A percentile compares a stretch with the other conserved stretches of the same genome.
Evolutionary conservation across 1,284 basidiomycete species (phyloP).

Genomic region (Ceratobasidium sp.): DNA sequence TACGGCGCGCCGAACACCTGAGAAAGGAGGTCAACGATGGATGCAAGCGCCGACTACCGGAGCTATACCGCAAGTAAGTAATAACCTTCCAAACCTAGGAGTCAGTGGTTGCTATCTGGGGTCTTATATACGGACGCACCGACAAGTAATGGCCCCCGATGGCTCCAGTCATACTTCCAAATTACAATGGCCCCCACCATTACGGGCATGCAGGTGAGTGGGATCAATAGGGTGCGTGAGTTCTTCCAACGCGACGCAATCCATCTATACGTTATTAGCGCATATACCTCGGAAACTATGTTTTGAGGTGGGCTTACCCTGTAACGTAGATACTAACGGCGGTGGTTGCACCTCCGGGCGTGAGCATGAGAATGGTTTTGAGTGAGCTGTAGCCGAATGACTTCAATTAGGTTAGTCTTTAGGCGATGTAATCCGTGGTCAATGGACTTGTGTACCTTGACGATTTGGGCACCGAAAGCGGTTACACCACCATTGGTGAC

Average conservation of each 20-base stretch:
- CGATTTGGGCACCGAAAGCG: slow-evolving; percentile 62
- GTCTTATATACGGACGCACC: slow-evolving; percentile 47
- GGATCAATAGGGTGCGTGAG: slow-evolving; percentile 58
- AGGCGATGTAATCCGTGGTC: neutral
- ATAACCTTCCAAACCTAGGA: slow-evolving; percentile 53
- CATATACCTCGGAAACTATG: neutral
- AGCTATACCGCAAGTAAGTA: slow-evolving; percentile 53
- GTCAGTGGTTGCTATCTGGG: neutral
- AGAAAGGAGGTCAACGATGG: slow-evolving; percentile 20
- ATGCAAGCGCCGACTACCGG: slow-evolving; percentile 21
- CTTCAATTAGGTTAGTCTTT: slow-evolving; percentile 33
- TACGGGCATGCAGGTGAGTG: slow-evolving; percentile 61
- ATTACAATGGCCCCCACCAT: slow-evolving; percentile 61
- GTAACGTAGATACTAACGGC: slow-evolving; percentile 60
- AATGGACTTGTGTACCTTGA: slow-evolving; percentile 51
- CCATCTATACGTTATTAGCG: slow-evolving; percentile 5
- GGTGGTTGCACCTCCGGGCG: slow-evolving; percentile 61
- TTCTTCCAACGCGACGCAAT: slow-evolving; percentile 55
- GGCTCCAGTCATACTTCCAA: slow-evolving; percentile 61
- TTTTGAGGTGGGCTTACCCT: slow-evolving; percentile 50
- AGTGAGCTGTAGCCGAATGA: slow-evolving; percentile 61
- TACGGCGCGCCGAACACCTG: slow-evolving; percentile 63
- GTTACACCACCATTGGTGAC: slow-evolving; percentile 59
- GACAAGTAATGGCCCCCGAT: slow-evolving; percentile 60
- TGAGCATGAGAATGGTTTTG: slow-evolving; percentile 59